Conservation (phyloP, 345 rosid species). For the Moricandia arvensis region DNA sequence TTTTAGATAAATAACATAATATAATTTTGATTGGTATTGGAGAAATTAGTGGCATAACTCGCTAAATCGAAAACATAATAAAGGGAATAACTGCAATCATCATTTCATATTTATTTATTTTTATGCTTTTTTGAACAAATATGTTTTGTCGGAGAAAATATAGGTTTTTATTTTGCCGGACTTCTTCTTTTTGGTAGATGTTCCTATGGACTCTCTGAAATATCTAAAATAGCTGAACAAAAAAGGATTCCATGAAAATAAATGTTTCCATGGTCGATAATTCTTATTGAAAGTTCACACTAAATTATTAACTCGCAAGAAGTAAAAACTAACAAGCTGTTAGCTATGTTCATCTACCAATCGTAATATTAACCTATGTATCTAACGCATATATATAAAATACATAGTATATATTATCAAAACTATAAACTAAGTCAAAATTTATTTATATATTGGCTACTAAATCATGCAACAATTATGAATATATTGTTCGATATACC, state of each 20-base stretch:
- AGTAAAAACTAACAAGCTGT: background rate
- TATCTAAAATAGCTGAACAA: constrained; percentile 1
- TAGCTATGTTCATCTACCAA: background rate
- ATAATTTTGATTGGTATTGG: background rate
- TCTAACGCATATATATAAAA: too few relatives aligned
- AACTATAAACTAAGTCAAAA: too few relatives aligned
- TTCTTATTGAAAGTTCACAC: background rate
- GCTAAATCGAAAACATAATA: background rate
- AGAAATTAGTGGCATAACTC: background rate
- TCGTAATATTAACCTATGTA: too few relatives aligned
- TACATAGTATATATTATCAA: too few relatives aligned
- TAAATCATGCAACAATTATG: background rate
- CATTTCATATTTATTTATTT: background rate
- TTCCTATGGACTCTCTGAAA: background rate
- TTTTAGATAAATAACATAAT: background rate
- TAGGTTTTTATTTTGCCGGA: background rate
- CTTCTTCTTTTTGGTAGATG: background rate
- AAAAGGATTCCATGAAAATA: background rate
- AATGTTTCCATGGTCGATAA: background rate
- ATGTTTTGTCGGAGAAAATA: constrained; percentile 3
- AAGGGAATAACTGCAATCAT: background rate
- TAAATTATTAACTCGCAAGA: background rate
- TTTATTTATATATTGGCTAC: too few relatives aligned
- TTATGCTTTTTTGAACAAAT: background rate
- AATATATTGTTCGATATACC: too few relatives aligned